These are phyloP conservation scores for Penicillium sumatraense DNA, from an alignment of 2,329 filamentous ascomycete genomes.

Conservation along the genomic window DNA sequence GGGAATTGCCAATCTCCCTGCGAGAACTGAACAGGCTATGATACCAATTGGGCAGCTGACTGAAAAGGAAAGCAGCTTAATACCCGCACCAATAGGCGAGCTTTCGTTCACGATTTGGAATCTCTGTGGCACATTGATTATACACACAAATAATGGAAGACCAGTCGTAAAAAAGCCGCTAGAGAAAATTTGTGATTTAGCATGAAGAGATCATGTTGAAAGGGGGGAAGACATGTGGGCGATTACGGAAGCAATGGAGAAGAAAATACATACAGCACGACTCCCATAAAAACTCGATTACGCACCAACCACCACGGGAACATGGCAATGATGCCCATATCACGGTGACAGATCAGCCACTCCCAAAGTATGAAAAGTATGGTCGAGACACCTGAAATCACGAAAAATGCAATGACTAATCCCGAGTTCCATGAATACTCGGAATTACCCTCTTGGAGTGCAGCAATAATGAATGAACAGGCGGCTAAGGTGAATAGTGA, in stretches of 20 bases:
- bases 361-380: constrained; percentile 19
- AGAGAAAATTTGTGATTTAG: too few species aligned
- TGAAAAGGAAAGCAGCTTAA: constrained; percentile 26
- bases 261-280: constrained; percentile 13
- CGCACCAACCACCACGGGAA: constrained; percentile 20
- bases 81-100: constrained; percentile 22
- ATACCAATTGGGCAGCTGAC: constrained; percentile 20
- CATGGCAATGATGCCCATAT: constrained; percentile 13
- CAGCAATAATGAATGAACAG: constrained; percentile 46
- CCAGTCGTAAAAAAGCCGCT: constrained; percentile 24
- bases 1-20: constrained; percentile 14
- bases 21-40: constrained; percentile 14
- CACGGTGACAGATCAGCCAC: constrained; percentile 10
- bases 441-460: constrained; percentile 61
- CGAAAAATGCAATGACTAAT: constrained; percentile 56
- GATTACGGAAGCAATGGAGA: background rate
- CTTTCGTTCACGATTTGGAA: constrained; percentile 29
- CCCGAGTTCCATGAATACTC: constrained; percentile 58
- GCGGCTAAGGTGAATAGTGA: constrained; percentile 3
- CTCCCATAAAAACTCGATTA: constrained; percentile 20
- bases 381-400: constrained; percentile 47
- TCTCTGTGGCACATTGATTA: constrained; percentile 27
- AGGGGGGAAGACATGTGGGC: too few species aligned
- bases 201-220: too few species aligned
- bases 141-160: constrained; percentile 17